Conservation (phyloP, 2,329 filamentous ascomycete species). For the Didymella segeticola region DNA sequence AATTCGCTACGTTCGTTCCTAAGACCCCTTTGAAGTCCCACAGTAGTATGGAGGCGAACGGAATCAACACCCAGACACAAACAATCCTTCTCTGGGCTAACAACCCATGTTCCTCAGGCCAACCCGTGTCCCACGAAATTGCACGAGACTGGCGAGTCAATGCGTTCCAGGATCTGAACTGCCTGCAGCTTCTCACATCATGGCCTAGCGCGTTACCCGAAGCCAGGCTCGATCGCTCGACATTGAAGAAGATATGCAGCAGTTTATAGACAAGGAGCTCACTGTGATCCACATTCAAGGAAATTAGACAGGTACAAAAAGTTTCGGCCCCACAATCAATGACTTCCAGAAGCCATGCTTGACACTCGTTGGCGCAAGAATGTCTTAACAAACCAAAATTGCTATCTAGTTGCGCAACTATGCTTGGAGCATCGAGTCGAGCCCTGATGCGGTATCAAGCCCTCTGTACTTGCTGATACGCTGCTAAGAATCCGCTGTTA, state of each 20-base stretch:
- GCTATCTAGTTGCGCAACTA: neutral
- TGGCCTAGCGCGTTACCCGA: slow-evolving; percentile 12
- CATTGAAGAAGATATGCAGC: neutral
- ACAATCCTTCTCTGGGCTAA: slow-evolving; percentile 3
- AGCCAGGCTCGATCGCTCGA: neutral
- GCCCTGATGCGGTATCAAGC: neutral
- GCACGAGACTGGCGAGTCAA: slow-evolving; percentile 8
- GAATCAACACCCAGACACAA: neutral
- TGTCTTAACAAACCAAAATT: neutral
- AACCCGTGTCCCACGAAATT: slow-evolving; percentile 6
- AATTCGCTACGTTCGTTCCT: slow-evolving; percentile 16
- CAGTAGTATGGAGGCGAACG: slow-evolving; percentile 9
- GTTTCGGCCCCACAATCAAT: neutral
- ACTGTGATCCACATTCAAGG: neutral
- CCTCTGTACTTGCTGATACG: neutral
- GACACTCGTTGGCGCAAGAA: neutral
- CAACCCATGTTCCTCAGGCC: slow-evolving; percentile 1
- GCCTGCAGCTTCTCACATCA: neutral
- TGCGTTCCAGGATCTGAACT: slow-evolving; percentile 6
- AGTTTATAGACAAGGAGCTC: neutral
- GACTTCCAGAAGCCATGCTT: slow-evolving; percentile 5
- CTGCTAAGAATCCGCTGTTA: neutral
- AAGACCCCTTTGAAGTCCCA: slow-evolving; percentile 7
- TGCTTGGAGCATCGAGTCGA: neutral
- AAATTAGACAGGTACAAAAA: neutral